Evolutionary conservation across 495 filamentous ascomycete species (phyloP).

Genomic region (Penicillium bialowiezense): DNA sequence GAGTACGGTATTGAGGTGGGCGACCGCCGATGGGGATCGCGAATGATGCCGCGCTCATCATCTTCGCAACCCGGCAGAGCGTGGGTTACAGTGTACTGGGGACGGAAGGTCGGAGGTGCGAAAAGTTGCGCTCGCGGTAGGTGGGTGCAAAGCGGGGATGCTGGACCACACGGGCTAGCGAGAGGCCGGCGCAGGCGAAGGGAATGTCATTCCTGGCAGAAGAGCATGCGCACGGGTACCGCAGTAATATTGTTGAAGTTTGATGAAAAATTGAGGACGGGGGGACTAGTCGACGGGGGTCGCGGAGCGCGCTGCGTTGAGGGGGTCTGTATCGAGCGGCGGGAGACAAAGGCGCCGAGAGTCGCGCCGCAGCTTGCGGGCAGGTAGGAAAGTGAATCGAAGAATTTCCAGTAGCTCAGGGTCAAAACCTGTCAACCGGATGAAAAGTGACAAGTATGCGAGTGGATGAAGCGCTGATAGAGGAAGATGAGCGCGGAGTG

Average conservation of each 20-base stretch:
- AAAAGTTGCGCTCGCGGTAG: slow-evolving; percentile 38
- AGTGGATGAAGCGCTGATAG: slow-evolving; percentile 18
- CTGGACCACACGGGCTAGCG: slow-evolving; percentile 48
- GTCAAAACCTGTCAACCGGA: slow-evolving; percentile 19
- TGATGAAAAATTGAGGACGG: slow-evolving; percentile 22
- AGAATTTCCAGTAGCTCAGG: slow-evolving; percentile 23
- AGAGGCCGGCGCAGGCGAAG: slow-evolving; percentile 42
- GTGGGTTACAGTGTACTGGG: slow-evolving; percentile 9
- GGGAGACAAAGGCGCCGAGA: slow-evolving; percentile 38
- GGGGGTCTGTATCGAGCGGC: slow-evolving; percentile 34
- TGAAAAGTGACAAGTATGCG: slow-evolving; percentile 10
- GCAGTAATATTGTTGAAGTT: slow-evolving; percentile 21
- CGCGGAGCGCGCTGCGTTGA: slow-evolving; percentile 36
- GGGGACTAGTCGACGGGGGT: slow-evolving; percentile 25
- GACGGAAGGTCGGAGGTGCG: slow-evolving; percentile 22
- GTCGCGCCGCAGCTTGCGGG: slow-evolving; percentile 35
- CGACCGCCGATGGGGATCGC: slow-evolving; percentile 36
- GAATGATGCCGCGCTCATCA: slow-evolving; percentile 49
- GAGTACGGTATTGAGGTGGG: slow-evolving; percentile 51
- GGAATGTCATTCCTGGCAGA: slow-evolving; percentile 47
- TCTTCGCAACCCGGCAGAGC: slow-evolving; percentile 21
- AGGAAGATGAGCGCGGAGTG: slow-evolving; percentile 17
- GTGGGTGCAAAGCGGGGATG: slow-evolving; percentile 49
- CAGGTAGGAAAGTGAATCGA: slow-evolving; percentile 15
- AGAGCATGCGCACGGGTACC: slow-evolving; percentile 27